Evolutionary conservation across 1,284 basidiomycete species (phyloP), one percentile per base, ranked within the genome.

Genomic region (Leccinum glutinopallens): DNA sequence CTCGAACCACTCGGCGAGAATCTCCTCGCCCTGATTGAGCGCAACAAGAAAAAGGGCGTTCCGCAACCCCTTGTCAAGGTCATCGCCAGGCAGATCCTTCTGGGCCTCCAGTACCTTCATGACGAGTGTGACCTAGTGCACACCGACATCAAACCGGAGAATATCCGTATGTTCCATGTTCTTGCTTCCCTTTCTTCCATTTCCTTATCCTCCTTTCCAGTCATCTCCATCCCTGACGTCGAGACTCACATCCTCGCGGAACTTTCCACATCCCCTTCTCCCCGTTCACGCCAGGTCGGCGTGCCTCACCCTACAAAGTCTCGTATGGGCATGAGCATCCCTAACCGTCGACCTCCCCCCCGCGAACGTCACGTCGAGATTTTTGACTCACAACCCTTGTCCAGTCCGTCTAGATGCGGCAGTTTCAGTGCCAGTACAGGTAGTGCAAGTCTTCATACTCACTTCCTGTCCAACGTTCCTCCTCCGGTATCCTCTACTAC

Each of bases 1-100:
- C 94, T 95, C 69, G 94, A 96, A 77, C 94, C 94, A 1, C 84
- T 96, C 9, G 94, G 94, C 59, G 94, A 96, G 80, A 95, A 93
- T 72, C 80, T 96, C 59, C 82, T 96, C 10, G 87, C 91, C 8
- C 81, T 96, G 64, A 90, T 96, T 72, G 92, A 94, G 76, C 86
- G 93, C 65, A 89, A 95, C 77, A 92, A 93, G 82, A 89, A 91
- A 77, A 89, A 88, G 68, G 94, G 94, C 57, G 90, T 96, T 32
- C 88, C 93, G 5, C 85, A 85, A 32, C 82, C 88, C 59, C 83
- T 95, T 63, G 93, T 96, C 68, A 93, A 91, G 78, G 80, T 91
- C 66, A 93, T 96, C 68, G 83, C 91, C 25, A 92, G 84, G 77
- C 94, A 96, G 78, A 82, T 95, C 60, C 83, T 96, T 56, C 86